Percentiles rank a stretch among this genome's conserved stretches.
phyloP scores from a whole-genome alignment of 805 yeast species.

The Lipomyces orientalis region DNA sequence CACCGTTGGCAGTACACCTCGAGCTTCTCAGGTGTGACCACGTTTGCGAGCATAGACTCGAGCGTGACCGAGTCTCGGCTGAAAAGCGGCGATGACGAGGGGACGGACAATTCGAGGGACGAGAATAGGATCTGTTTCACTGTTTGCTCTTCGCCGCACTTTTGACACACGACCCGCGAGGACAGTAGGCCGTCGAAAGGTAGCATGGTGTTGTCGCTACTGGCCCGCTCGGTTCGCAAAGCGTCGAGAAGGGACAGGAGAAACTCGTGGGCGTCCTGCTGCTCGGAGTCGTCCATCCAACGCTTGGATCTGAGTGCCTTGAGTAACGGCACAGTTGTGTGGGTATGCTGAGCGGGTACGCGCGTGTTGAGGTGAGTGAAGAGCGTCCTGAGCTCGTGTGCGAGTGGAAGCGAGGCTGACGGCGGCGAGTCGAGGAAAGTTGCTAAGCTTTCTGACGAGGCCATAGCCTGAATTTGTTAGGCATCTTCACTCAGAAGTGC shows the following conservation, averaged over 20 bases:
- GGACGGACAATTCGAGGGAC: conserved; percentile 42
- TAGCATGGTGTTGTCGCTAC: not conserved
- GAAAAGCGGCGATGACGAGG: not conserved
- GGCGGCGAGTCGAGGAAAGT: conserved; percentile 5
- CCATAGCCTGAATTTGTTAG: conserved; percentile 3
- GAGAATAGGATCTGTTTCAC: conserved; percentile 74
- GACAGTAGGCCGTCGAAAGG: conserved; percentile 92
- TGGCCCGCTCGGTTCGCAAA: conserved; percentile 5
- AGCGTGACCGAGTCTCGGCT: conserved; percentile 3
- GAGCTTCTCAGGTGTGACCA: conserved; percentile 81
- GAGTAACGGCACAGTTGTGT: conserved; percentile 16
- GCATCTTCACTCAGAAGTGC: not conserved
- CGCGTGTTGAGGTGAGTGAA: conserved; percentile 8
- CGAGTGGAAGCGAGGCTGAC: not conserved
- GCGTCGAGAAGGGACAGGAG: conserved; percentile 23
- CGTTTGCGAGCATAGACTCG: conserved; percentile 55
- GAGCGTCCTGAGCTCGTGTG: conserved; percentile 5
- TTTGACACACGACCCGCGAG: conserved; percentile 86
- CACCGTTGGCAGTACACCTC: conserved; percentile 95
- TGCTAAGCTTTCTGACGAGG: not conserved
- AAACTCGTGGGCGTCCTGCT: conserved; percentile 32
- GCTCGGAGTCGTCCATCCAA: conserved; percentile 25
- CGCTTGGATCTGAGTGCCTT: conserved; percentile 9
- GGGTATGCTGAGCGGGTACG: conserved; percentile 13
- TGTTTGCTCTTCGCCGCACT: conserved; percentile 96